These are phyloP conservation scores for Iris macrosiphon DNA, from an alignment of 106 monocot genomes.

Conservation along the genomic window DNA sequence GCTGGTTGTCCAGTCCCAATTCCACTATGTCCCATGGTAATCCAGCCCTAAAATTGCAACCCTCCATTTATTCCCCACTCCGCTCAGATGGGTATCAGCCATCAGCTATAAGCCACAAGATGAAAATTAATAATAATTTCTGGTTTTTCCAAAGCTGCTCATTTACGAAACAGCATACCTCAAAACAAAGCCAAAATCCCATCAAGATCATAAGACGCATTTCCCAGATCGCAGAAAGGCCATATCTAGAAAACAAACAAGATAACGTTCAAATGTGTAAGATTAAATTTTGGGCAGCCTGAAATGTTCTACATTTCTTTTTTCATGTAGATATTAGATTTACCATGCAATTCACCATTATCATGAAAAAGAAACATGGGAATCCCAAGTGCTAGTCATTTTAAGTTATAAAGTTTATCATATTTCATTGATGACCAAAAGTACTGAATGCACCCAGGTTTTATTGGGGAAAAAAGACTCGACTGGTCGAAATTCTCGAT, in stretches of 20 bases:
- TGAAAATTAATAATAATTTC: constrained; percentile 8
- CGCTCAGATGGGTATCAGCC: constrained; percentile 9
- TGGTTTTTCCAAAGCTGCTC: constrained; percentile 20
- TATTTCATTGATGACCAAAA: too few relatives aligned
- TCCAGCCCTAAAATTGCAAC: constrained; percentile 8
- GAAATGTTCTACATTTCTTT: constrained; percentile 7
- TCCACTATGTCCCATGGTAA: background rate
- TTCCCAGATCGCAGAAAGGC: constrained; percentile 49
- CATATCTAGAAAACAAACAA: constrained; percentile 56
- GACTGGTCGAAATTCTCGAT: too few relatives aligned
- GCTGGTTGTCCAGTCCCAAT: background rate
- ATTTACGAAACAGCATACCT: constrained; percentile 45
- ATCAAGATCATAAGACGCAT: constrained; percentile 46
- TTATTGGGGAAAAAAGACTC: background rate
- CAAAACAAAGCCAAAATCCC: constrained; percentile 30
- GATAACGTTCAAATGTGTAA: constrained; percentile 27
- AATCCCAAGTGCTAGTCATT: too few relatives aligned
- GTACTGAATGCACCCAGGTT: background rate
- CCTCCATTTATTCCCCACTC: constrained; percentile 15
- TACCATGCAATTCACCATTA: background rate
- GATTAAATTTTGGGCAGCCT: constrained; percentile 10
- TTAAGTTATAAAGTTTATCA: too few relatives aligned
- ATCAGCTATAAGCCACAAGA: constrained; percentile 17
- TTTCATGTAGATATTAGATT: background rate
- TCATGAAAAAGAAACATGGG: too few relatives aligned